phyloP scores from a whole-genome alignment of 1,284 basidiomycete genomes.

The Naganishia sp. region DNA sequence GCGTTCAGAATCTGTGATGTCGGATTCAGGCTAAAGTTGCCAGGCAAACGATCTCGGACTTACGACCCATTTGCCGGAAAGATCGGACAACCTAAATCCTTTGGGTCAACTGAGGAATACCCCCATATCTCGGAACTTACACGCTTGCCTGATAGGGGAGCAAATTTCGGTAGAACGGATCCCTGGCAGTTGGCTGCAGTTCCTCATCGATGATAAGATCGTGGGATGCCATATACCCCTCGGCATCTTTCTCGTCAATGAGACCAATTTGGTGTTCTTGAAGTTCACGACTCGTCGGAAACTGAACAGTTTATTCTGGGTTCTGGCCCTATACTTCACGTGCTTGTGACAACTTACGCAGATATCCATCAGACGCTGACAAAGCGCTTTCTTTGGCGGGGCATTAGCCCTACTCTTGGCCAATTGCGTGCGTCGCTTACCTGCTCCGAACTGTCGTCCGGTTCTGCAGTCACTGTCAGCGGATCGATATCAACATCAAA shows the following conservation, averaged over 20 bases:
- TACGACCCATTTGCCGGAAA: constrained; percentile 56
- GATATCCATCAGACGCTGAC: constrained; percentile 42
- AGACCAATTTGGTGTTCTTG: constrained; percentile 6
- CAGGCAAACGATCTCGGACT: constrained; percentile 25
- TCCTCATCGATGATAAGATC: constrained; percentile 1
- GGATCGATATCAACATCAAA: background rate
- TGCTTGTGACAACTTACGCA: constrained; percentile 40
- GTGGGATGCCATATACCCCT: constrained; percentile 8
- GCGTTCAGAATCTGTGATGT: constrained; percentile 49
- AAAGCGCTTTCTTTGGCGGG: constrained; percentile 39
- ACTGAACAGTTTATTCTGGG: background rate
- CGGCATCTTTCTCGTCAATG: background rate
- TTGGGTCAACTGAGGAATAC: background rate
- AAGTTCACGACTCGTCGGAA: constrained; percentile 38
- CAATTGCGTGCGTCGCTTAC: constrained; percentile 30
- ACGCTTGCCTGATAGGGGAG: constrained; percentile 9
- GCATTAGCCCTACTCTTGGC: background rate
- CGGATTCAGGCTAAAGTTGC: background rate
- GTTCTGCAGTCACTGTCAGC: constrained; percentile 34
- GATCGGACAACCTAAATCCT: background rate
- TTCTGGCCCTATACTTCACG: too few relatives aligned
- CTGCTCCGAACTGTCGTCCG: constrained; percentile 40
- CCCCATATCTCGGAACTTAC: constrained; percentile 1
- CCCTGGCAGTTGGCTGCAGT: background rate
- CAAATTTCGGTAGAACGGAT: constrained; percentile 14